Evolutionary conservation across 208 protist genomes (phyloP).

Genomic region (Angomonas deanei): DNA sequence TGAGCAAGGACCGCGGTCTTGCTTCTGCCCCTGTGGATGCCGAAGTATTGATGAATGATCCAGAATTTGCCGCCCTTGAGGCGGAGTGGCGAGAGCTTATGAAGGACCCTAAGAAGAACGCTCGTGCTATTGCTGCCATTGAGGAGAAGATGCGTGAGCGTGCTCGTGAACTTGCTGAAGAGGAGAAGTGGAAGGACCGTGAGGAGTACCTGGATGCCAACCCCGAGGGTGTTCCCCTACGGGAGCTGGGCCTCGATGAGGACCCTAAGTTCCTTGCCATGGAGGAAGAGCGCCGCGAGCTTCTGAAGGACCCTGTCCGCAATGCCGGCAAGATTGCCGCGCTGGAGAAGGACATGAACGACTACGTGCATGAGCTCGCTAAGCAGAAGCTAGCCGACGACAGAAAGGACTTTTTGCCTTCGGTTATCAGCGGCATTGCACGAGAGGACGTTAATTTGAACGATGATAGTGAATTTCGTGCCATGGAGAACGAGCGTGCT

Average conservation of each 20-base stretch:
- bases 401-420: constrained; percentile 33
- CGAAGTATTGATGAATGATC: constrained; percentile 42
- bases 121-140: constrained; percentile 25
- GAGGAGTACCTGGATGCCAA: constrained; percentile 31
- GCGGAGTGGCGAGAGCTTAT: constrained; percentile 37
- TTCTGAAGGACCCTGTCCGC: constrained; percentile 30
- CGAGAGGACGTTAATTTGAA: constrained; percentile 46
- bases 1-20: constrained; percentile 43
- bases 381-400: constrained; percentile 36
- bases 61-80: constrained; percentile 30
- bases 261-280: constrained; percentile 43
- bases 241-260: constrained; percentile 39
- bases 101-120: constrained; percentile 24
- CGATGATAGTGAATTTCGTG: constrained; percentile 54
- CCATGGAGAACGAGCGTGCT: constrained; percentile 47
- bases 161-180: constrained; percentile 44
- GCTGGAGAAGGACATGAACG: constrained; percentile 62
- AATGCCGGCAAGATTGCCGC: constrained; percentile 31
- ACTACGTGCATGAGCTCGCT: constrained; percentile 50
- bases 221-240: constrained; percentile 54
- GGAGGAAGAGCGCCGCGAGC: constrained; percentile 35
- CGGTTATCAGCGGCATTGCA: constrained; percentile 43
- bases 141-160: constrained; percentile 7
- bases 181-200: constrained; percentile 42
- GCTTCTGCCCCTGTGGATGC: constrained; percentile 32